Evolutionary conservation across 805 yeast genomes (phyloP).

Genomic region (Limtongozyma cylindracea): DNA sequence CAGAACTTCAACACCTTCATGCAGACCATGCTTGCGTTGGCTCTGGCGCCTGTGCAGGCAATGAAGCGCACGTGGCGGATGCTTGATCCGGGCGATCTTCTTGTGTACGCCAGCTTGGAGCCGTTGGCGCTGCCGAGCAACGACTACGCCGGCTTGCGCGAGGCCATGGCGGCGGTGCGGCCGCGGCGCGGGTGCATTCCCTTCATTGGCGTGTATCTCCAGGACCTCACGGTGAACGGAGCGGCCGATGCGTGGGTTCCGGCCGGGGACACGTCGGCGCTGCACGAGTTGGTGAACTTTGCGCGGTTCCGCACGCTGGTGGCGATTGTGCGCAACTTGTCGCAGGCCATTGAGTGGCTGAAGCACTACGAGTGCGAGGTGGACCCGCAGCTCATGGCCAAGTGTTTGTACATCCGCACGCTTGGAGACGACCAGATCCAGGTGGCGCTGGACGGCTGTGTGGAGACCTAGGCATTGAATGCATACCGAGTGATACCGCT

Average conservation of each 20-base stretch:
- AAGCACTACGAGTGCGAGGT: constrained; percentile 28
- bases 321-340: constrained; percentile 46
- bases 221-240: constrained; percentile 59
- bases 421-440: constrained; percentile 56
- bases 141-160: constrained; percentile 46
- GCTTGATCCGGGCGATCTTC: constrained; percentile 46
- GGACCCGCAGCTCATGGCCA: constrained; percentile 45
- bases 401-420: constrained; percentile 61
- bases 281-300: constrained; percentile 32
- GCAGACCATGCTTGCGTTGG: constrained; percentile 68
- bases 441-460: constrained; percentile 9
- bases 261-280: neutral
- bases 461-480: constrained; percentile 1
- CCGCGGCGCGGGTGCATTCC: constrained; percentile 68
- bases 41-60: constrained; percentile 32
- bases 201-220: constrained; percentile 63
- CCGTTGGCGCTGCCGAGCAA: constrained; percentile 46
- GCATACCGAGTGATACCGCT: too few relatives aligned
- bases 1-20: constrained; percentile 76
- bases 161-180: constrained; percentile 29
- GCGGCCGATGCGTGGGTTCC: constrained; percentile 25
- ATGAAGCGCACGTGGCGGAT: constrained; percentile 50
- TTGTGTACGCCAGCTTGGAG: constrained; percentile 42
- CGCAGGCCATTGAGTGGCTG: constrained; percentile 74
- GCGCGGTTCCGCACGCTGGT: constrained; percentile 58